phyloP scores from a whole-genome alignment of 805 yeast genomes.

The Sungouiella blattae region DNA sequence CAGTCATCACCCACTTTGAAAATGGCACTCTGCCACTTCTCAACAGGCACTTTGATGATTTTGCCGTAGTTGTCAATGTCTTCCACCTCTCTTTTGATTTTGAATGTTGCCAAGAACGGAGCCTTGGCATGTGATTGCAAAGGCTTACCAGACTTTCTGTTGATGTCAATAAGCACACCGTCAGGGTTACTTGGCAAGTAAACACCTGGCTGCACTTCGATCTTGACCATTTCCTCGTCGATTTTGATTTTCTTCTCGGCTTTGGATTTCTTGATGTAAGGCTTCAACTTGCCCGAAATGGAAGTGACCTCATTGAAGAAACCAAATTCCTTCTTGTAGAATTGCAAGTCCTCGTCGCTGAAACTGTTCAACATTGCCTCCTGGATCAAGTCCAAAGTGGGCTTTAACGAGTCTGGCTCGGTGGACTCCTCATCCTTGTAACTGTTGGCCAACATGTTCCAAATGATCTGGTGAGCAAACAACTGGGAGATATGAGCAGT shows the following conservation, averaged over 20 bases:
- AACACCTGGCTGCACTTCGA: constrained; percentile 73
- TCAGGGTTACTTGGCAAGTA: constrained; percentile 96
- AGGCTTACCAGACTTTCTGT: constrained; percentile 88
- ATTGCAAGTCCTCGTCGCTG: constrained; percentile 54
- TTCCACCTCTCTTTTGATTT: constrained; percentile 59
- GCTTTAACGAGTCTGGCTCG: constrained; percentile 78
- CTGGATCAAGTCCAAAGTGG: constrained; percentile 72
- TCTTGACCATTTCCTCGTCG: constrained; percentile 89
- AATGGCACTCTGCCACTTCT: constrained; percentile 90
- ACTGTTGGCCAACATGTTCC: constrained; percentile 96
- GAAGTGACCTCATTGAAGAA: constrained; percentile 90
- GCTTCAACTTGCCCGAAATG: constrained; percentile 92
- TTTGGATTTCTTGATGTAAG: constrained; percentile 88
- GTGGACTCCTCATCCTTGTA: constrained; percentile 85
- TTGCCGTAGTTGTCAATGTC: constrained; percentile 41
- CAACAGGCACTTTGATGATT: constrained; percentile 39
- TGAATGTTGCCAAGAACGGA: constrained; percentile 95
- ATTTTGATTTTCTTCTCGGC: constrained; percentile 95
- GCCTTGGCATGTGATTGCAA: constrained; percentile 98
- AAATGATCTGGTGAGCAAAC: constrained; percentile 95
- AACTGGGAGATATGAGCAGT: constrained; percentile 87
- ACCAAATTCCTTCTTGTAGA: constrained; percentile 78
- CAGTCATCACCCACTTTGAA: constrained; percentile 99
- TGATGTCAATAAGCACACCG: constrained; percentile 89
- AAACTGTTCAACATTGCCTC: constrained; percentile 60